These are phyloP conservation scores for Phytophthora pluvialis DNA, from an alignment of 352 stramenopile species.

Conservation along the genomic window DNA sequence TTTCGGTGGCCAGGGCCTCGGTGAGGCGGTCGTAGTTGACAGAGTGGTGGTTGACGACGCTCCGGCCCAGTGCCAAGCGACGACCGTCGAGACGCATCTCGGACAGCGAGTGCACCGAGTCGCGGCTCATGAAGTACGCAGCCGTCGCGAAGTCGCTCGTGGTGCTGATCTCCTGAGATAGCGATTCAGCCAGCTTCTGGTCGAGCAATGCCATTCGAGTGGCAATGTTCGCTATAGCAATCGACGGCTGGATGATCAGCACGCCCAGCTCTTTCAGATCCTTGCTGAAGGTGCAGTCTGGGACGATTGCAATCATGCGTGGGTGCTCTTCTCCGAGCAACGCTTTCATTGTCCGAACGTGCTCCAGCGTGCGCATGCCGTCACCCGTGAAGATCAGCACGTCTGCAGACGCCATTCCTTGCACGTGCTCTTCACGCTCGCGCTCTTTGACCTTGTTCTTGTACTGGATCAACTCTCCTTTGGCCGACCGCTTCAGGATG, in stretches of 20 bases:
- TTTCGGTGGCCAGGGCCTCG: conserved; percentile 44
- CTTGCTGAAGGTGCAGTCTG: conserved; percentile 43
- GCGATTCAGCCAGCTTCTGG: conserved; percentile 39
- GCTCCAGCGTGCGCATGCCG: conserved; percentile 46
- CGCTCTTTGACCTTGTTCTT: conserved; percentile 65
- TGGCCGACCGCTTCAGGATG: conserved; percentile 54
- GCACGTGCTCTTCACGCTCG: conserved; percentile 31
- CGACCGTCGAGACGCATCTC: conserved; percentile 50
- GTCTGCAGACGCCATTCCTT: conserved; percentile 55
- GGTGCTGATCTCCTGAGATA: conserved; percentile 56
- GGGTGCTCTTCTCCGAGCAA: conserved; percentile 47
- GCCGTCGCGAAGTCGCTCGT: conserved; percentile 54
- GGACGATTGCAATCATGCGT: conserved; percentile 65
- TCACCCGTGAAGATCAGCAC: conserved; percentile 73
- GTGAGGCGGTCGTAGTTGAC: conserved; percentile 60
- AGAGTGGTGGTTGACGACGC: conserved; percentile 72
- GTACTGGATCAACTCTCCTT: conserved; percentile 70
- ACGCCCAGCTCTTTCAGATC: conserved; percentile 55
- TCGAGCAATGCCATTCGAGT: conserved; percentile 73
- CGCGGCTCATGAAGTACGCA: conserved; percentile 57
- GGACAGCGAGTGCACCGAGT: conserved; percentile 43
- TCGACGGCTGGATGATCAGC: conserved; percentile 68
- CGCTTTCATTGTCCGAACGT: conserved; percentile 54
- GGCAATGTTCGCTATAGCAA: conserved; percentile 68
- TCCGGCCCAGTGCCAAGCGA: conserved; percentile 48